Evolutionary conservation across 169 alveolate species (phyloP), one percentile per base, ranked within the genome.

Genomic region (Plasmodium falciparum): DNA sequence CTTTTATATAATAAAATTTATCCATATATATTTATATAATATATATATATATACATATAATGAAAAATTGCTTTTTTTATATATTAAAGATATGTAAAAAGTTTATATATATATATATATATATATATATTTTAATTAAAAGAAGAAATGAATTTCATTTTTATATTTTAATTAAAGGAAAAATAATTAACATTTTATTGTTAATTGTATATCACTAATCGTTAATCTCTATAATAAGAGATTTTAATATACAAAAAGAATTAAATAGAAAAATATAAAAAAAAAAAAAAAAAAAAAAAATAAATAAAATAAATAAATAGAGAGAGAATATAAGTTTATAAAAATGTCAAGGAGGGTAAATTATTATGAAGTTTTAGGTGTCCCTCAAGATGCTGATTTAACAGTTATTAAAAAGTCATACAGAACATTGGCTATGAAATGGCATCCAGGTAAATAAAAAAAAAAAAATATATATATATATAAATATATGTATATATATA

Each of bases 401-500:
- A 74, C 78, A 11, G 78, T 74, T 70, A 93, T 93, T 26, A 93
- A 91, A 66, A 93, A 85, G 78, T 85, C 90, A 24, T 93, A 93
- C 65, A 88, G 93, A 73, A 83, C 89, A 12, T 58, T 93, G 47
- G 95, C 95, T 49, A 83, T 91, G 80, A 91, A 91, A 88, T 93
- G 93, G 92, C 95, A 93, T 54, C 96, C 96, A 12, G 96, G 96
- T 93, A 92, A 33, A 88, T 17, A 49, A 70, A 47, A 22, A 17
- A 20, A 5, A 29, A 4, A 26, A 66, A 66, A 11, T 5, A 56
- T n/a, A 56, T 56, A 56, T 56, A 69, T n/a, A 83, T 61, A 83
- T 74, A 63, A 47, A 26, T 9, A 62, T 67, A 70, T n/a, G 7
- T 12, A 1, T 67, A 47, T 61, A 22, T 49, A 56, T 56, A 11